Percentiles rank a stretch among this genome's conserved stretches.
These are phyloP conservation scores for Exobasidium rhododendri DNA, from an alignment of 1,284 basidiomycete species.

Conservation along the genomic window DNA sequence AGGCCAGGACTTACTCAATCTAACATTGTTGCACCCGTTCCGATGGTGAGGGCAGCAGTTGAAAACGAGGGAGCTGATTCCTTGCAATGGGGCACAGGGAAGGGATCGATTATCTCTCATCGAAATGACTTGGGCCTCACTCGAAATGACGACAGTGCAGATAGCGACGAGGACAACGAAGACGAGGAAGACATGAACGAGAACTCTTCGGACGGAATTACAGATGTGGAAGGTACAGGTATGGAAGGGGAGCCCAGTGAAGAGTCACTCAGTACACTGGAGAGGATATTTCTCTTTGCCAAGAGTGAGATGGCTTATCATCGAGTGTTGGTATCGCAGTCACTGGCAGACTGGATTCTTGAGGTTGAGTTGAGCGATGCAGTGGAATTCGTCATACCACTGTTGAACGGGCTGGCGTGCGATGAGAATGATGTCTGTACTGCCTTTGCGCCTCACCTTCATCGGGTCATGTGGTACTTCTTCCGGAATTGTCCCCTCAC, in stretches of 20 bases:
- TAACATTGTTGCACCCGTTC: constrained; percentile 25
- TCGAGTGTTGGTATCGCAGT: constrained; percentile 66
- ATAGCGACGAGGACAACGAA: not conserved
- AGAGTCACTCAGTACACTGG: constrained; percentile 66
- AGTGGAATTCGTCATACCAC: constrained; percentile 86
- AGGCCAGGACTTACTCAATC: constrained; percentile 41
- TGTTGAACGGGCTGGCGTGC: constrained; percentile 79
- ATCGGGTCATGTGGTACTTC: constrained; percentile 90
- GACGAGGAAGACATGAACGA: not conserved
- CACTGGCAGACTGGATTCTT: constrained; percentile 50
- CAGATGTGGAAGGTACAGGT: not conserved
- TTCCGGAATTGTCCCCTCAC: constrained; percentile 64
- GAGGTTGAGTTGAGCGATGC: constrained; percentile 73
- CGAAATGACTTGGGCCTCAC: not conserved
- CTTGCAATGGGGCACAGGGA: not conserved
- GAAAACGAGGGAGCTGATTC: not conserved
- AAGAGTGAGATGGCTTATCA: constrained; percentile 73
- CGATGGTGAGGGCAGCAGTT: not conserved
- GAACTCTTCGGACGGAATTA: not conserved
- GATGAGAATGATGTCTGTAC: constrained; percentile 91
- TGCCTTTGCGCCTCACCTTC: constrained; percentile 77
- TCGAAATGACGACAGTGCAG: not conserved
- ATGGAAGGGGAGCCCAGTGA: constrained; percentile 13
- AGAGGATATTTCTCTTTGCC: constrained; percentile 90
- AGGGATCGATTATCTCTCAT: not conserved